phyloP scores from a whole-genome alignment of 768 basidiomycete species.

The Boletus rubescentipes region DNA sequence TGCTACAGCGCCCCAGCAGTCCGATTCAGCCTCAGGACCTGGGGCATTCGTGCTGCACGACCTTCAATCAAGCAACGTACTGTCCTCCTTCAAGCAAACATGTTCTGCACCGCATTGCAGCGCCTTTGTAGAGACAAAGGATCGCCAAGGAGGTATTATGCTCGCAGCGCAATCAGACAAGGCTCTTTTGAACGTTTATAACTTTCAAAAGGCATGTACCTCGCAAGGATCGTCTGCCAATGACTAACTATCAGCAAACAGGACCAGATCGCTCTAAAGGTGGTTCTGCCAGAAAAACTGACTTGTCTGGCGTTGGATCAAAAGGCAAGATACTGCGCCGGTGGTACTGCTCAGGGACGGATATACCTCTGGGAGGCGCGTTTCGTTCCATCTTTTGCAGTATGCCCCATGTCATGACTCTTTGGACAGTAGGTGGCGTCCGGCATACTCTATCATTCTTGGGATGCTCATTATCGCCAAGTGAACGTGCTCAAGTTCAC shows the following conservation, averaged over 20 bases:
- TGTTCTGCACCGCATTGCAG: conserved; percentile 63
- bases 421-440: conserved; percentile 67
- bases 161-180: conserved; percentile 88
- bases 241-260: conserved; percentile 30
- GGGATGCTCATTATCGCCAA: conserved; percentile 95
- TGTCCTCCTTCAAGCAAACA: conserved; percentile 90
- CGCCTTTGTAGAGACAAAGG: conserved; percentile 62
- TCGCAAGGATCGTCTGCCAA: neutral
- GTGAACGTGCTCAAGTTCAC: conserved; percentile 84
- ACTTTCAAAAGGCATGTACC: conserved; percentile 80
- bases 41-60: conserved; percentile 80
- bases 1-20: conserved; percentile 47
- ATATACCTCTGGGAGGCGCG: conserved; percentile 96
- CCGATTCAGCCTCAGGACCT: conserved; percentile 44
- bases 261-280: conserved; percentile 88
- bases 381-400: conserved; percentile 15
- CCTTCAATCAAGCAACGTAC: conserved; percentile 67
- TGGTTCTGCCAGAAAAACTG: conserved; percentile 88
- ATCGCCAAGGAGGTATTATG: conserved; percentile 80
- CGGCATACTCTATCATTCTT: conserved; percentile 88
- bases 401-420: conserved; percentile 13
- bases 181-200: conserved; percentile 85
- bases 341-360: conserved; percentile 84
- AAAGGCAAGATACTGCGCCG: conserved; percentile 76
- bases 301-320: conserved; percentile 75